These are phyloP conservation scores for Beverwykella pulmonaria DNA, from an alignment of 495 filamentous ascomycete genomes.

Conservation along the genomic window DNA sequence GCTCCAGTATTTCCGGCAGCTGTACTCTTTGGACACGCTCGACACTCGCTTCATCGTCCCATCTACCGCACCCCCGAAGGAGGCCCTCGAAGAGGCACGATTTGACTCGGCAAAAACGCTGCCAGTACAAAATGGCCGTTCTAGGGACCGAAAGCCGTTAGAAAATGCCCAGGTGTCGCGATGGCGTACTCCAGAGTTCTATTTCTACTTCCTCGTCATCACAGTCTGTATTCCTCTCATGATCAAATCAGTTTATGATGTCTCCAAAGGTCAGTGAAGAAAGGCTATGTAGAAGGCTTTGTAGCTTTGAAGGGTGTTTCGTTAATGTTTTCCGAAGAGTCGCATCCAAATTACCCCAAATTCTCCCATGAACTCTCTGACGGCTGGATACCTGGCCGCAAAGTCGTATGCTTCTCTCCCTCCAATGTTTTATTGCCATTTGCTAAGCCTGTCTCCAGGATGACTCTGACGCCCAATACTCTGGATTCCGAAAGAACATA, in stretches of 20 bases:
- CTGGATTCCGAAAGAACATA: conserved; percentile 82
- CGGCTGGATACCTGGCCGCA: conserved; percentile 94
- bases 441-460: conserved; percentile 57
- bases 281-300: neutral
- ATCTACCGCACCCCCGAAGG: conserved; percentile 64
- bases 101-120: conserved; percentile 30
- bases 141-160: conserved; percentile 41
- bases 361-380: conserved; percentile 70
- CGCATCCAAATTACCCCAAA: conserved; percentile 76
- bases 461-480: conserved; percentile 86
- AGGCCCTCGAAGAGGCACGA: conserved; percentile 50
- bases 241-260: conserved; percentile 84
- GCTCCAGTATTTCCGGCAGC: conserved; percentile 54
- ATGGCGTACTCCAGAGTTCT: conserved; percentile 90
- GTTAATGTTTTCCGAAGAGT: conserved; percentile 55
- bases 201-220: conserved; percentile 76
- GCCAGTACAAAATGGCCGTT: conserved; percentile 50
- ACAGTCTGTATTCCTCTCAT: conserved; percentile 73
- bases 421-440: neutral
- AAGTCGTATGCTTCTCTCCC: conserved; percentile 64
- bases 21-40: conserved; percentile 87
- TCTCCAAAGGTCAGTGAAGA: conserved; percentile 69
- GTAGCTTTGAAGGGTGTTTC: neutral
- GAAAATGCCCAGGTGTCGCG: conserved; percentile 57
- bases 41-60: conserved; percentile 87